Evolutionary conservation across 345 rosid species (phyloP).

Genomic region (Mercurialis annua): DNA sequence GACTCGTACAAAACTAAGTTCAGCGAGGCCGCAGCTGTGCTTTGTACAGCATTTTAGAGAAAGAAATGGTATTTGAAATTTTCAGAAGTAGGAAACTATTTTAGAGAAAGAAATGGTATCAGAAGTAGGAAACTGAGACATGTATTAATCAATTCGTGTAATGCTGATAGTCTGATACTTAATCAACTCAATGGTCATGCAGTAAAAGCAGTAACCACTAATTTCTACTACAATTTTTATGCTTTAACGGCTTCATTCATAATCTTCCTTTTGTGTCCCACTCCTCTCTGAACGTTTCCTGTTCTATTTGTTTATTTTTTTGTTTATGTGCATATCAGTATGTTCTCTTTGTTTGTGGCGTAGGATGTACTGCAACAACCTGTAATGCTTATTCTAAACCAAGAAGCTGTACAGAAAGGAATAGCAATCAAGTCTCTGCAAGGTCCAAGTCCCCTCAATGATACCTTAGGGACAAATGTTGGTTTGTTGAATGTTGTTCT

Average conservation of each 20-base stretch:
- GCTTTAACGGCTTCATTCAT: background rate
- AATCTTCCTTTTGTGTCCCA: background rate
- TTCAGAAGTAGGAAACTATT: background rate
- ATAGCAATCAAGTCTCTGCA: conserved; percentile 33
- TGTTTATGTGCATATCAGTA: background rate
- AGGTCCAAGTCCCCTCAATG: conserved; percentile 34
- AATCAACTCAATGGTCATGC: background rate
- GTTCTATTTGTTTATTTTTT: background rate
- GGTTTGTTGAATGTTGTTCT: conserved; percentile 33
- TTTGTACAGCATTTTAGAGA: background rate
- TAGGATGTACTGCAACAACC: conserved; percentile 75
- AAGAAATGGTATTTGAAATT: background rate
- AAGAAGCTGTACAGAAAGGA: conserved; percentile 44
- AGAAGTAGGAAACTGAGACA: background rate
- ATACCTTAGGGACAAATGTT: conserved; percentile 34
- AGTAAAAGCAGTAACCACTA: background rate
- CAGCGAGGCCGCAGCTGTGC: background rate
- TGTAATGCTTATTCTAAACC: conserved; percentile 59
- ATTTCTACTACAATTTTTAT: background rate
- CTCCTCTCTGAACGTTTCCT: too few relatives aligned
- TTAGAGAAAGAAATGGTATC: background rate
- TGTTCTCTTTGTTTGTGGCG: conserved; percentile 17
- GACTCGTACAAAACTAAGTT: background rate
- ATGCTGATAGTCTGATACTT: too few relatives aligned
- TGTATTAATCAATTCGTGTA: background rate